A percentile compares a stretch with the other conserved stretches of the same genome.
Conservation (phyloP, 148 eudicot genomes). For the Rhododendron mucronatum region DNA sequence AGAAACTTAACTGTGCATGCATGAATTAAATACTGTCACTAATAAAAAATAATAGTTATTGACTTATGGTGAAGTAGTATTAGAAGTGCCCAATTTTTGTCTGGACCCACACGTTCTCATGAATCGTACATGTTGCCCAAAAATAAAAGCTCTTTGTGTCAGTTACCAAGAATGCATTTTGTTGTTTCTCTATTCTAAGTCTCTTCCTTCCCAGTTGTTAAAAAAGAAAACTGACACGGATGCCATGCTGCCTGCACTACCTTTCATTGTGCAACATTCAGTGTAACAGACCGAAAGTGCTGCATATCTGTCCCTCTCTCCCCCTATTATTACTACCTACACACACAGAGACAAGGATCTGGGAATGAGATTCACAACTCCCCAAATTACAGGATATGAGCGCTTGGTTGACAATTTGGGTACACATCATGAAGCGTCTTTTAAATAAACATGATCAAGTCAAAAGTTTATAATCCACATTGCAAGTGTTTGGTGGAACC, state of each 20-base stretch:
- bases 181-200: not conserved
- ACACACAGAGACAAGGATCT: not conserved
- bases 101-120: not conserved
- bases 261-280: not conserved
- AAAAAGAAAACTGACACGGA: not conserved
- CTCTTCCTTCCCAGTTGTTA: not conserved
- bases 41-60: not conserved
- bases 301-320: not conserved
- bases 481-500: not conserved
- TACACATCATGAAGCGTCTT: not conserved
- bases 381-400: not conserved
- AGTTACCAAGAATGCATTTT: not conserved
- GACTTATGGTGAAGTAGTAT: not conserved
- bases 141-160: not conserved
- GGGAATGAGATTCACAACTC: not conserved
- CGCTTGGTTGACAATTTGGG: not conserved
- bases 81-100: not conserved
- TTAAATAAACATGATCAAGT: not conserved
- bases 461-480: not conserved
- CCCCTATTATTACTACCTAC: no score
- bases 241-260: not conserved
- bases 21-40: not conserved
- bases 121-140: not conserved
- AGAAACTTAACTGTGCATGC: not conserved
- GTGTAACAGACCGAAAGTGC: not conserved